Evolutionary conservation across 306 rosid species (phyloP).

Genomic region (Hippophae tibetana): DNA sequence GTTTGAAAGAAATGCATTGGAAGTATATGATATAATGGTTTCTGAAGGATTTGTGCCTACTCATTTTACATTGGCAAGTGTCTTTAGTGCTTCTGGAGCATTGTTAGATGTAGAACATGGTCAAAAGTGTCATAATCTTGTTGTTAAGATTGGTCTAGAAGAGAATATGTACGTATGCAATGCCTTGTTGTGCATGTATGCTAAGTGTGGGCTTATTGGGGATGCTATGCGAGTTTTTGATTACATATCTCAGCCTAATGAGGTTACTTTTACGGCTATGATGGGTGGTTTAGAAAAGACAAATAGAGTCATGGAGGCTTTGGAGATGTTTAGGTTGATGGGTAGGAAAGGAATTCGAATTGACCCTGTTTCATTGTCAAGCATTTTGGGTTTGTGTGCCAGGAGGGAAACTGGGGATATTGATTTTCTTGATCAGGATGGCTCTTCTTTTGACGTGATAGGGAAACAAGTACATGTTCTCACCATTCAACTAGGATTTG

Average conservation of each 20-base stretch:
- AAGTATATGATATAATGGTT: slow-evolving; percentile 40
- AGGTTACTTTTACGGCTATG: slow-evolving; percentile 68
- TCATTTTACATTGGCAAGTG: slow-evolving; percentile 48
- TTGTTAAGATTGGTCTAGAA: slow-evolving; percentile 45
- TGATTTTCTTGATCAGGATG: slow-evolving; percentile 17
- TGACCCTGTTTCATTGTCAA: slow-evolving; percentile 63
- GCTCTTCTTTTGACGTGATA: slow-evolving; percentile 17
- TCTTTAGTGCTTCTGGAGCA: slow-evolving; percentile 50
- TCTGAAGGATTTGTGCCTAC: slow-evolving; percentile 45
- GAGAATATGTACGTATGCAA: slow-evolving; percentile 44
- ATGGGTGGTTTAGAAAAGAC: slow-evolving; percentile 49
- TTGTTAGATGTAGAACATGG: slow-evolving; percentile 40
- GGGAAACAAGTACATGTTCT: slow-evolving; percentile 51
- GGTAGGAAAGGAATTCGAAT: slow-evolving; percentile 38
- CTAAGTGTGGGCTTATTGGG: slow-evolving; percentile 39
- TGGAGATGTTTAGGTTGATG: slow-evolving; percentile 48
- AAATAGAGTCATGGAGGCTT: slow-evolving; percentile 38
- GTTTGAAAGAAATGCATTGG: slow-evolving; percentile 37
- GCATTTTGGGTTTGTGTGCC: slow-evolving; percentile 48
- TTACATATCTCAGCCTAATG: slow-evolving; percentile 52
- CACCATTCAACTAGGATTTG: slow-evolving; percentile 52
- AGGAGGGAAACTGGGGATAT: slow-evolving; percentile 35
- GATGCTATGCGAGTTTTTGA: slow-evolving; percentile 48
- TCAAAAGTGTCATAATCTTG: slow-evolving; percentile 50
- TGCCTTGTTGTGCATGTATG: slow-evolving; percentile 52